Conservation (phyloP, 1,284 basidiomycete genomes). For the Mixia osmundae region DNA sequence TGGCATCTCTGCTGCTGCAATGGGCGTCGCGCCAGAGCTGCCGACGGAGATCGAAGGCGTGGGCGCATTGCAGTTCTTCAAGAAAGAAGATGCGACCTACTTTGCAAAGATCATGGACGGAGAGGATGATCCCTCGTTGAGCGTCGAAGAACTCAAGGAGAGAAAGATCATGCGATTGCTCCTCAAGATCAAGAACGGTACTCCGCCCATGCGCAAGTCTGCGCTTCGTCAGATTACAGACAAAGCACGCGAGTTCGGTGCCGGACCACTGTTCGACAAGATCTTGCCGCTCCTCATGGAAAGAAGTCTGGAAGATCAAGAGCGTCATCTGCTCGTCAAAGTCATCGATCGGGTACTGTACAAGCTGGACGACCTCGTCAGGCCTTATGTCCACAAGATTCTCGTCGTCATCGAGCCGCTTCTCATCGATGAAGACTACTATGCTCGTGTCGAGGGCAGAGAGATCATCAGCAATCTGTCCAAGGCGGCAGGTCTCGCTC, state of each 20-base stretch:
- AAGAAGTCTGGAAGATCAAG: conserved; percentile 92
- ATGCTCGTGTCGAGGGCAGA: conserved; percentile 94
- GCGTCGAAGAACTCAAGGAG: conserved; percentile 97
- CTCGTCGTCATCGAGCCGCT: conserved; percentile 97
- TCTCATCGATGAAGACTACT: conserved; percentile 98
- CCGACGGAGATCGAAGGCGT: conserved; percentile 99
- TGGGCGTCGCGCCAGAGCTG: conserved; percentile 55
- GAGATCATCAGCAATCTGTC: conserved; percentile 98
- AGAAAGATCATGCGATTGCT: conserved; percentile 99
- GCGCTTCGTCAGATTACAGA: conserved; percentile 97
- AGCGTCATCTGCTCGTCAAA: conserved; percentile 93
- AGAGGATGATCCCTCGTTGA: conserved; percentile 55
- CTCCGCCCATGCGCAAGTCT: conserved; percentile 91
- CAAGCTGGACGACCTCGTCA: conserved; percentile 95
- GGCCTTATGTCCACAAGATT: conserved; percentile 98
- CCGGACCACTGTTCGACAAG: conserved; percentile 97
- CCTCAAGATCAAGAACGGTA: conserved; percentile 98
- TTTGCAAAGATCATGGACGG: conserved; percentile 70
- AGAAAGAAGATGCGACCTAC: conserved; percentile 91
- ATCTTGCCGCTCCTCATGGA: conserved; percentile 98
- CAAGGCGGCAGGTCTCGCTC: conserved; percentile 93
- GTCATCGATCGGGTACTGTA: conserved; percentile 97
- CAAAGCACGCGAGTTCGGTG: conserved; percentile 94
- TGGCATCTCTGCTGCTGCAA: conserved; percentile 56
- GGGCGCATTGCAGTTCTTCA: conserved; percentile 92